A percentile compares a stretch with the other conserved stretches of the same genome.
phyloP scores from a whole-genome alignment of 2,329 filamentous ascomycete genomes.

The Cordyceps javanica region DNA sequence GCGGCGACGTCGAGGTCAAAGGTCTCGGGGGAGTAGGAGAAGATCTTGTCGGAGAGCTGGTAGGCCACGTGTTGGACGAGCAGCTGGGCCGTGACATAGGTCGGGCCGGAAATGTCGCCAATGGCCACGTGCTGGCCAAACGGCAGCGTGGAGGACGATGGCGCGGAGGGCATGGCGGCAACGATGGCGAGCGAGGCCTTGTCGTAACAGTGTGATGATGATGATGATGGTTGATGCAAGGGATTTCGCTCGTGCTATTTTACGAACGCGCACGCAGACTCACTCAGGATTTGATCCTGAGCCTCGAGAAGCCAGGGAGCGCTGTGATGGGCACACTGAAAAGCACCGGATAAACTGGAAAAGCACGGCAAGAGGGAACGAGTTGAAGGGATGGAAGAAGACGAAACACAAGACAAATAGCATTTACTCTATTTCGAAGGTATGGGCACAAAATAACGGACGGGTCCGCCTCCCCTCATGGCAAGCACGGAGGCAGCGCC shows the following conservation, averaged over 20 bases:
- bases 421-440: slow-evolving; percentile 4
- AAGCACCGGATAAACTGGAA: not conserved
- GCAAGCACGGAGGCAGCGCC: not conserved
- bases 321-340: not conserved
- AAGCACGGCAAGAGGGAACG: not conserved
- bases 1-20: slow-evolving; percentile 86
- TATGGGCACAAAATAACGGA: not conserved
- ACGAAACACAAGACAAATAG: slow-evolving; percentile 3
- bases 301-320: not conserved
- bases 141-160: slow-evolving; percentile 47
- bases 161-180: slow-evolving; percentile 31
- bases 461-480: slow-evolving; percentile 2
- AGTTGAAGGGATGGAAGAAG: not conserved
- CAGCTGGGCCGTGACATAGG: slow-evolving; percentile 87
- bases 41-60: slow-evolving; percentile 92
- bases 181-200: too few relatives aligned
- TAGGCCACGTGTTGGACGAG: slow-evolving; percentile 96
- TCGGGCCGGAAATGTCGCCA: slow-evolving; percentile 70
- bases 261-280: not conserved
- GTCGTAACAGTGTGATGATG: slow-evolving; percentile 10
- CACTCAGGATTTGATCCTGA: not conserved
- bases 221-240: not conserved
- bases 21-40: slow-evolving; percentile 89
- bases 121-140: slow-evolving; percentile 51
- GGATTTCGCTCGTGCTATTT: not conserved